phyloP scores from a whole-genome alignment of 306 rosid species.

The Citrullus amarus region DNA sequence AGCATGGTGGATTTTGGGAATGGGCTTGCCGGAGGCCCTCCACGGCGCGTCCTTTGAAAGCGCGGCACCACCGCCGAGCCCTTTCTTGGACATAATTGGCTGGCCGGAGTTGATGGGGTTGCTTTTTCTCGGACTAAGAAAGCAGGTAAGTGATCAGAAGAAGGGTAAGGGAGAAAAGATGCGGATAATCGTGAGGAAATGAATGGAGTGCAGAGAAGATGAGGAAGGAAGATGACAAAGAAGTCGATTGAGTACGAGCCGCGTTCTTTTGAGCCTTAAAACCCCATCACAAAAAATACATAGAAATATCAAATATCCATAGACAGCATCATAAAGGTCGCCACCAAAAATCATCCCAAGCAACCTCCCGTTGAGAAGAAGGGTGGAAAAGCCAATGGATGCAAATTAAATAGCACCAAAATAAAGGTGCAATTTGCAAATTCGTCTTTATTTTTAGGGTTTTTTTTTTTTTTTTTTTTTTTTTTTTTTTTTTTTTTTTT shows the following conservation, averaged over 20 bases:
- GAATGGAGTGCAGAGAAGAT: background rate
- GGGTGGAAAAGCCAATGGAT: background rate
- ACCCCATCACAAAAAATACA: background rate
- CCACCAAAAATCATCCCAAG: background rate
- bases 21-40: slow-evolving; percentile 50
- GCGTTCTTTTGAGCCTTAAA: background rate
- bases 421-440: no score
- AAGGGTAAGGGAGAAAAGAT: background rate
- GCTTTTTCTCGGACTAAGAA: no score
- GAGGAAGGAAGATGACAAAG: background rate
- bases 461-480: no score
- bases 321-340: background rate
- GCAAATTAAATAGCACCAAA: no score
- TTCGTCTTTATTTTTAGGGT: no score
- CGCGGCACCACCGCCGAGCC: slow-evolving; percentile 26
- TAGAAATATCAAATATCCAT: background rate
- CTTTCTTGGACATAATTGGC: slow-evolving; percentile 47
- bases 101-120: background rate
- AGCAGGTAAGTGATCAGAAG: background rate
- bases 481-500: no score
- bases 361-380: background rate
- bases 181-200: slow-evolving; percentile 5
- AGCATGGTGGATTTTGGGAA: slow-evolving; percentile 77
- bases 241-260: background rate
- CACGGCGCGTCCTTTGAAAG: slow-evolving; percentile 77